A percentile compares a stretch with the other conserved stretches of the same genome.
Evolutionary conservation across 768 basidiomycete genomes (phyloP).

Genomic region (Suillus discolor): DNA sequence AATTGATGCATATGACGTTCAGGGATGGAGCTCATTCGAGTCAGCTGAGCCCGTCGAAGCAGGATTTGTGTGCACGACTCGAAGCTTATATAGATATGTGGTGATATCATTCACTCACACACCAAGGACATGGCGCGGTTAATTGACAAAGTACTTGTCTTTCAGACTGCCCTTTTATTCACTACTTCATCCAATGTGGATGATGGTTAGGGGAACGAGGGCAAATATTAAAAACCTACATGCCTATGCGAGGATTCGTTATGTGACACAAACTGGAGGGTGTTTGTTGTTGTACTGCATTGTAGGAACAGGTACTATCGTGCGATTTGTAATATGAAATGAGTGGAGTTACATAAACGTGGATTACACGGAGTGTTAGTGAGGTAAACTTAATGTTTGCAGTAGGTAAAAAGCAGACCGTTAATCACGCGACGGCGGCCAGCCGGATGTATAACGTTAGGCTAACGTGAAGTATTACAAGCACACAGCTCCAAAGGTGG

Average conservation of each 20-base stretch:
- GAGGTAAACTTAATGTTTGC: slow-evolving; percentile 1
- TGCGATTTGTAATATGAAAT: background rate
- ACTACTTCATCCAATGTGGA: slow-evolving; percentile 68
- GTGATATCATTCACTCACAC: slow-evolving; percentile 1
- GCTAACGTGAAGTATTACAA: background rate
- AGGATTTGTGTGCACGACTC: slow-evolving; percentile 84
- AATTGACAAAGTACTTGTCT: slow-evolving; percentile 21
- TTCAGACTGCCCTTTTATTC: slow-evolving; percentile 59
- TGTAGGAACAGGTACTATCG: background rate
- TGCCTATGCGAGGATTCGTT: background rate
- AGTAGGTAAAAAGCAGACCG: slow-evolving; percentile 5
- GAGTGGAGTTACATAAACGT: slow-evolving; percentile 4
- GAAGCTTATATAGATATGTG: slow-evolving; percentile 55
- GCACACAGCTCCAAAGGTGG: background rate
- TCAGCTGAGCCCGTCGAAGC: slow-evolving; percentile 73
- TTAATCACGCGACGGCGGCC: slow-evolving; percentile 1
- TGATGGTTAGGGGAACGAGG: slow-evolving; percentile 83
- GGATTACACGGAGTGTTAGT: slow-evolving; percentile 1
- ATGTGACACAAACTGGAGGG: background rate
- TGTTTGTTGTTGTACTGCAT: background rate
- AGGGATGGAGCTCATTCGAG: slow-evolving; percentile 96
- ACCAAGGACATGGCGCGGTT: slow-evolving; percentile 1
- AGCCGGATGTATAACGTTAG: slow-evolving; percentile 1
- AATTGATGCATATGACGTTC: slow-evolving; percentile 17
- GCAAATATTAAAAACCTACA: slow-evolving; percentile 53